These are phyloP conservation scores for Gamarada debralockiae DNA, from an alignment of 495 filamentous ascomycete genomes.

Conservation along the genomic window DNA sequence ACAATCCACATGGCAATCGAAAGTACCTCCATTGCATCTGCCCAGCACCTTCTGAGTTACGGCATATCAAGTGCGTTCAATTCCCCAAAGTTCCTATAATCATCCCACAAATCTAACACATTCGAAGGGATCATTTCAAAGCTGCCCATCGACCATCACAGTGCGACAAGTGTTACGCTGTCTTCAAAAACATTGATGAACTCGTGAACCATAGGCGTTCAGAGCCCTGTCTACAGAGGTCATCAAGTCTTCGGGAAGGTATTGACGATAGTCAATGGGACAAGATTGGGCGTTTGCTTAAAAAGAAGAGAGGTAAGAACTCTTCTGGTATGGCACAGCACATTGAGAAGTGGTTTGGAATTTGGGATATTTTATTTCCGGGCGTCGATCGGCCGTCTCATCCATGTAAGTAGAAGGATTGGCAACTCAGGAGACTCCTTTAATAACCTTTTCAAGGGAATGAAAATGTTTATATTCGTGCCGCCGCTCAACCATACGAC, in stretches of 20 bases:
- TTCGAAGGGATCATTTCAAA: background rate
- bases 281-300: background rate
- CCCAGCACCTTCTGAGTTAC: background rate
- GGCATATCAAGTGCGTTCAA: background rate
- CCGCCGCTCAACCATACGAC: too few relatives aligned
- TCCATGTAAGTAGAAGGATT: background rate
- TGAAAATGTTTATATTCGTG: too few relatives aligned
- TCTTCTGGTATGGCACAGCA: background rate
- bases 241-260: background rate
- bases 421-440: too few relatives aligned
- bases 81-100: background rate
- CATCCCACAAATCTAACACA: background rate
- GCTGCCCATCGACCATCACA: background rate
- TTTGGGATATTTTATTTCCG: background rate
- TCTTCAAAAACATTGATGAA: background rate
- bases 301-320: background rate
- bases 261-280: constrained; percentile 3
- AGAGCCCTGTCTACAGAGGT: background rate
- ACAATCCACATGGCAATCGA: background rate
- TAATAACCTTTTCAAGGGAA: too few relatives aligned
- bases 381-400: background rate
- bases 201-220: background rate
- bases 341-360: background rate
- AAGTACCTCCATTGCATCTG: background rate
- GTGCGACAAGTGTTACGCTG: background rate